Evolutionary conservation across 371 early-diverging fungal species (phyloP), one percentile per base, ranked within the genome.

Genomic region (Actinomucor elegans): DNA sequence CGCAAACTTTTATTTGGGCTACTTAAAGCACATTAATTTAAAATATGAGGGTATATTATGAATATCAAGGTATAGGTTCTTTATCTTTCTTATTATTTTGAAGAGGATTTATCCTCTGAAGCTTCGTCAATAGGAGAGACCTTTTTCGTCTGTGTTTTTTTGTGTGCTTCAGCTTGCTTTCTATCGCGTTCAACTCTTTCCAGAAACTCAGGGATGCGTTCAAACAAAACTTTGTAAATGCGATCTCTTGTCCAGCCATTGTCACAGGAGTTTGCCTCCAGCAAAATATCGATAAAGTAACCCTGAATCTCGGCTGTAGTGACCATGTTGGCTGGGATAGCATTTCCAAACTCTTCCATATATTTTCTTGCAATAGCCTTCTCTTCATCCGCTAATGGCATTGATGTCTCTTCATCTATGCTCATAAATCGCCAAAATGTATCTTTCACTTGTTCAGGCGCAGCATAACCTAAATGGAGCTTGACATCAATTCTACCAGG

Each of bases 401-500:
- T 34, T 20, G 57, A 35, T 0, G 57, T 58, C 29, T 63, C 64
- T 7, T 61, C 57, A 47, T 65, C 61, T 14, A 49, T 18, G n/a
- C 55, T 60, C 43, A 71, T 67, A 54, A 82, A 78, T 31, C 76
- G 69, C 59, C 70, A 63, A 61, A 77, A 80, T 68, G 75, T 69
- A 14, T 71, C 67, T 33, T 75, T 57, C 29, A 89, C 81, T 67
- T 96, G 94, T 38, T 67, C 57, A 14, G 66, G 68, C 4, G 85
- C 84, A 0, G 90, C 93, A 50, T 90, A 82, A 48, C 87, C 97
- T 44, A 99, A 71, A 29, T 83, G 76, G 14, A 87, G 79, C 60
- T 92, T 87, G 40, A 92, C 63, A 60, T 99, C 99, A 18, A 98
- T 92, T 27, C 99, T 86, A 0, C 99, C 99, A 10, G 99, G 98